Evolutionary conservation across 441 rosid genomes (phyloP).

Genomic region (Erodium texanum): DNA sequence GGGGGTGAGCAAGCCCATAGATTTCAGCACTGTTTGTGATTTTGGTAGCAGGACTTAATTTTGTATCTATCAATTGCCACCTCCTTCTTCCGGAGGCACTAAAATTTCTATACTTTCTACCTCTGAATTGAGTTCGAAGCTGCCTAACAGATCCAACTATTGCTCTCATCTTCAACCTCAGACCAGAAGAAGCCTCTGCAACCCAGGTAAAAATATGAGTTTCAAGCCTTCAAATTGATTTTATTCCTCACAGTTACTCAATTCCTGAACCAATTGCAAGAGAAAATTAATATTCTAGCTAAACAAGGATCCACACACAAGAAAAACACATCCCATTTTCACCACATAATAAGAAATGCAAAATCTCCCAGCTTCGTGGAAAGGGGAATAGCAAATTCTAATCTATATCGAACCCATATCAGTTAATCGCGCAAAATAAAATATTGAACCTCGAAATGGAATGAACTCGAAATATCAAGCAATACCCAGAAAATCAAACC

Average conservation of each 20-base stretch:
- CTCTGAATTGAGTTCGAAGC: conserved; percentile 24
- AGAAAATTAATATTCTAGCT: neutral
- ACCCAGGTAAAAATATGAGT: neutral
- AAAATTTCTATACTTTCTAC: conserved; percentile 23
- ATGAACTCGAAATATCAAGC: neutral
- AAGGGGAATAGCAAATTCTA: neutral
- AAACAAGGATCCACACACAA: neutral
- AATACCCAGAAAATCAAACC: neutral
- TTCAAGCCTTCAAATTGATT: neutral
- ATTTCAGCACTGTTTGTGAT: conserved; percentile 11
- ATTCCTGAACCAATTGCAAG: neutral
- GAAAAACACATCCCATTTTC: neutral
- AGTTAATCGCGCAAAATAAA: neutral
- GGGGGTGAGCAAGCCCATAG: conserved; percentile 17
- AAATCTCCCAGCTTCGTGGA: neutral
- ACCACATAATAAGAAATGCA: neutral
- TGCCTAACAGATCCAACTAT: conserved; percentile 25
- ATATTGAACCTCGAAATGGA: neutral
- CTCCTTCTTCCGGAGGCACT: conserved; percentile 25
- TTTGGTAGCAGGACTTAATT: conserved; percentile 15
- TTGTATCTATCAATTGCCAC: conserved; percentile 16
- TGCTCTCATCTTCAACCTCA: conserved; percentile 45
- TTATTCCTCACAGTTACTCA: neutral
- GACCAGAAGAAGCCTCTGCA: neutral
- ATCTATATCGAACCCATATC: neutral